Conservation (phyloP, 2,329 filamentous ascomycete species). For the Basipetospora chlamydospora region DNA sequence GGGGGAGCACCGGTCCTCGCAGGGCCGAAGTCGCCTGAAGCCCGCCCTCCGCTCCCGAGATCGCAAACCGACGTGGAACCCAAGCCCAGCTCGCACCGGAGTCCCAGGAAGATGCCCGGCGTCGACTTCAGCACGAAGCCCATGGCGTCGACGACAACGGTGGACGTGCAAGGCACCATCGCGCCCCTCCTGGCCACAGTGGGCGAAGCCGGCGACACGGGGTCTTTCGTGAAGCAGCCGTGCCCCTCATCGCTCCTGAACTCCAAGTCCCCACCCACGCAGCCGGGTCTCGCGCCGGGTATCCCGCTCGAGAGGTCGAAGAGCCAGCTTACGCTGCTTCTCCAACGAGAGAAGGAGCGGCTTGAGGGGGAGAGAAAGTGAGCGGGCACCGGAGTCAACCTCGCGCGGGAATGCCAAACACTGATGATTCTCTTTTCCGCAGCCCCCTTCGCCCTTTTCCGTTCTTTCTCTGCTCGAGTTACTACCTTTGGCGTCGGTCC, state of each 20-base stretch:
- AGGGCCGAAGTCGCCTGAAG: neutral
- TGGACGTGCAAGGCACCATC: constrained; percentile 28
- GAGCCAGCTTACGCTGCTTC: constrained; percentile 42
- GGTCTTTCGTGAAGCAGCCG: constrained; percentile 10
- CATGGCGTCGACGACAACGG: constrained; percentile 24
- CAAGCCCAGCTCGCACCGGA: neutral
- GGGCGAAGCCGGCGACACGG: constrained; percentile 12
- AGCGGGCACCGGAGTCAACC: too few species aligned
- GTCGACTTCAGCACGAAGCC: constrained; percentile 8
- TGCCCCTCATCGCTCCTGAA: constrained; percentile 16
- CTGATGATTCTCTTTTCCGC: too few species aligned
- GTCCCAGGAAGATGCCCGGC: neutral
- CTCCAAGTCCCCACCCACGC: constrained; percentile 32
- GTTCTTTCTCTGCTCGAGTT: too few species aligned
- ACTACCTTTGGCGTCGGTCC: too few species aligned
- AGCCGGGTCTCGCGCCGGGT: constrained; percentile 27
- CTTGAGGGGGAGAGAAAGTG: neutral
- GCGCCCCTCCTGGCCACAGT: constrained; percentile 11
- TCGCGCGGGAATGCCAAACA: too few species aligned
- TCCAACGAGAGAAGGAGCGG: constrained; percentile 34
- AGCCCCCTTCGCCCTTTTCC: too few species aligned
- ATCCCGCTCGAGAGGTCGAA: constrained; percentile 42
- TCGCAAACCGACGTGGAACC: neutral
- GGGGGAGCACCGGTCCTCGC: neutral
- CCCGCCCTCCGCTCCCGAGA: neutral